Percentiles rank a stretch among this genome's conserved stretches.
Conservation (phyloP, 768 basidiomycete species). For the Tricholomella constricta region DNA sequence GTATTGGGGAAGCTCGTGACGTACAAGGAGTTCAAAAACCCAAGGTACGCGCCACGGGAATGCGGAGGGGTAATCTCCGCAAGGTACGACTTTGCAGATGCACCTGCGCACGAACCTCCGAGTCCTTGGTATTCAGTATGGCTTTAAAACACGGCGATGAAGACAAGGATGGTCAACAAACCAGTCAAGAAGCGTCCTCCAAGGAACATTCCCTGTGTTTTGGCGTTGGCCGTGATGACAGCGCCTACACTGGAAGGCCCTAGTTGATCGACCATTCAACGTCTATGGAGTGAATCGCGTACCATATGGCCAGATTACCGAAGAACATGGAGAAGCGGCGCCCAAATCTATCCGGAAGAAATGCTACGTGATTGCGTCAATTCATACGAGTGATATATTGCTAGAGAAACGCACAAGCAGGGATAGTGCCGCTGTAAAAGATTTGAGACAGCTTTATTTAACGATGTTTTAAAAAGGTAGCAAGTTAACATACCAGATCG, state of each 20-base stretch:
- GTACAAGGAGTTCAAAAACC: slow-evolving; percentile 54
- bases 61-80: slow-evolving; percentile 53
- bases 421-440: slow-evolving; percentile 42
- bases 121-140: slow-evolving; percentile 25
- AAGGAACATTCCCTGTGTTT: slow-evolving; percentile 42
- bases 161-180: slow-evolving; percentile 13
- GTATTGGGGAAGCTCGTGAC: slow-evolving; percentile 3
- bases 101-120: slow-evolving; percentile 45
- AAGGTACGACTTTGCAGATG: slow-evolving; percentile 52
- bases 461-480: slow-evolving; percentile 5
- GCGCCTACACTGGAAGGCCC: slow-evolving; percentile 41
- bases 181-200: slow-evolving; percentile 55
- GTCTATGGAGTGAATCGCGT: slow-evolving; percentile 14
- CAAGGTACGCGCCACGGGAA: slow-evolving; percentile 50
- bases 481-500: slow-evolving; percentile 34
- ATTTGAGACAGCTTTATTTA: slow-evolving; percentile 30
- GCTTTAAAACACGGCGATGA: neutral
- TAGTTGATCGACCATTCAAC: neutral
- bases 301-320: slow-evolving; percentile 49
- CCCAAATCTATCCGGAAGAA: slow-evolving; percentile 50
- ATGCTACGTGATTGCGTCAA: slow-evolving; percentile 28
- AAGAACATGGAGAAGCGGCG: slow-evolving; percentile 52
- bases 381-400: neutral
- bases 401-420: slow-evolving; percentile 36
- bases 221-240: slow-evolving; percentile 50